Evolutionary conservation across 1,284 basidiomycete genomes (phyloP).

Genomic region (Butyriboletus appendiculatus): DNA sequence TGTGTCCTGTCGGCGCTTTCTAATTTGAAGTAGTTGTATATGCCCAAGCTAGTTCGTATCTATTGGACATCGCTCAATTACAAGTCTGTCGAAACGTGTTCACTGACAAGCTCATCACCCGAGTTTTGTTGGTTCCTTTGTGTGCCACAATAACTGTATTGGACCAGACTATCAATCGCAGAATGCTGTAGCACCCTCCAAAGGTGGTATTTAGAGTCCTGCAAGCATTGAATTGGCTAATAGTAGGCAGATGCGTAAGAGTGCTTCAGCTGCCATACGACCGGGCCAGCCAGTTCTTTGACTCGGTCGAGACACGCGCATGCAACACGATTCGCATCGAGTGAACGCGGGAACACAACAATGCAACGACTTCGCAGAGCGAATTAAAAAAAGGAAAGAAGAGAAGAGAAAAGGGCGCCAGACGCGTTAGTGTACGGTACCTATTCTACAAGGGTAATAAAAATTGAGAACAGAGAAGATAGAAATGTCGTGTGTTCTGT

Average conservation of each 20-base stretch:
- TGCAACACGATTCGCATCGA: background rate
- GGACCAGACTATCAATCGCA: too few relatives aligned
- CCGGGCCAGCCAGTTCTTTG: too few relatives aligned
- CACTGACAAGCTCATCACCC: too few relatives aligned
- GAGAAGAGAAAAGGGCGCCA: background rate
- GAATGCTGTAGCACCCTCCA: too few relatives aligned
- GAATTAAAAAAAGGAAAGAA: too few relatives aligned
- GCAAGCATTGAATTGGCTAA: too few relatives aligned
- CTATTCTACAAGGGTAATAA: background rate
- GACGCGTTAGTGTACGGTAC: conserved; percentile 1
- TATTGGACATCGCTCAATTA: background rate
- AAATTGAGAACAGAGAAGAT: background rate
- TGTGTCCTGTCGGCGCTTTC: conserved; percentile 2
- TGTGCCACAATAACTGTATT: too few relatives aligned
- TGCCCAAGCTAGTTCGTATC: background rate
- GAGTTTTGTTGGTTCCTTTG: too few relatives aligned
- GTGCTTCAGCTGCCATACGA: too few relatives aligned
- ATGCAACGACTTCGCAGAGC: background rate
- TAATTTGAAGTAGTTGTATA: background rate
- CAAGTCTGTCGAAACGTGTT: too few relatives aligned
- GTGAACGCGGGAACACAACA: background rate
- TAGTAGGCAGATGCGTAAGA: too few relatives aligned
- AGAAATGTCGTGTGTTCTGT: background rate
- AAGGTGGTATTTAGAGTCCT: too few relatives aligned
- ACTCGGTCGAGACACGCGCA: background rate